Conservation (phyloP, 805 yeast species). For the Grigorovia humatica region DNA sequence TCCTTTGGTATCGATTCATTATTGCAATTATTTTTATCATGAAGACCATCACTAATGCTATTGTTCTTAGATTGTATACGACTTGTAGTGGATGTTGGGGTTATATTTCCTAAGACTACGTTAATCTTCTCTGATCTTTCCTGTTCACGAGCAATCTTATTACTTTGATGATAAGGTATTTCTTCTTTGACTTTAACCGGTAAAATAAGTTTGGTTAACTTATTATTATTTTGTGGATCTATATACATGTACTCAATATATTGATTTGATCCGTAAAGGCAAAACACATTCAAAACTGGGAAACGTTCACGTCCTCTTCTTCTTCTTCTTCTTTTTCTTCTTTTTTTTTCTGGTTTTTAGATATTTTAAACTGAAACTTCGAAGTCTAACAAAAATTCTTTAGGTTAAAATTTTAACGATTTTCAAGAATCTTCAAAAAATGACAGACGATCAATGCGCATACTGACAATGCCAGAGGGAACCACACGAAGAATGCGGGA, state of each 20-base stretch:
- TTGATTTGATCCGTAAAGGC: too few relatives aligned
- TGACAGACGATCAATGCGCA: not conserved
- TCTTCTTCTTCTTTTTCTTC: too few relatives aligned
- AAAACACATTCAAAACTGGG: not conserved
- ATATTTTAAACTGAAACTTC: not conserved
- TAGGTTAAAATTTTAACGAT: not conserved
- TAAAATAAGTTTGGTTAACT: conserved; percentile 10
- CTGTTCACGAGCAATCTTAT: not conserved
- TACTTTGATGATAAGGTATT: not conserved
- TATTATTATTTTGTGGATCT: conserved; percentile 18
- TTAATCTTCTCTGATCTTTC: not conserved
- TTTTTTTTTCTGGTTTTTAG: not conserved
- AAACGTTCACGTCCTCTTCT: too few relatives aligned
- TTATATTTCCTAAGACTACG: not conserved
- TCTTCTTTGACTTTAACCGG: conserved; percentile 2
- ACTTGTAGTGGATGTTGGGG: conserved; percentile 1
- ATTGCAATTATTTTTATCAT: not conserved
- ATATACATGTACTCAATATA: conserved; percentile 10
- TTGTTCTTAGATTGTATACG: not conserved
- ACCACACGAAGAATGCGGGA: conserved; percentile 31
- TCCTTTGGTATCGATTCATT: conserved; percentile 1
- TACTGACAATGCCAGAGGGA: conserved; percentile 14
- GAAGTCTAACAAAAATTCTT: not conserved
- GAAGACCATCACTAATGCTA: not conserved
- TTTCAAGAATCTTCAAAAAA: not conserved